phyloP scores from a whole-genome alignment of 164 flowering plant genomes.

The Aristolochia fimbriata region DNA sequence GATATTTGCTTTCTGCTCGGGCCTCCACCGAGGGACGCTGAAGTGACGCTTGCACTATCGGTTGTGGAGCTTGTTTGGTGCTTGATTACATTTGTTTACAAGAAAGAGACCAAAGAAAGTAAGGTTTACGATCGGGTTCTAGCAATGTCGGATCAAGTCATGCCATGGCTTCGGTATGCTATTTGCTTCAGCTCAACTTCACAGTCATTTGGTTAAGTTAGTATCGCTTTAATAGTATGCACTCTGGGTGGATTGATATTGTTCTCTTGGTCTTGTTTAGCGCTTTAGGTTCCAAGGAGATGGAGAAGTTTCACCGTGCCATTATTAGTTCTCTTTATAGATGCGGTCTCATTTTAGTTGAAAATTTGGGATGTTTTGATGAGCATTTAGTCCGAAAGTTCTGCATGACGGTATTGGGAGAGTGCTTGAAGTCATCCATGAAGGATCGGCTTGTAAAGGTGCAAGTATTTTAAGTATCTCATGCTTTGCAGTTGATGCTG shows the following conservation, averaged over 20 bases:
- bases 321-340: conserved; percentile 39
- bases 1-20: conserved; percentile 24
- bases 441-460: conserved; percentile 60
- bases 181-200: background rate
- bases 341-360: conserved; percentile 34
- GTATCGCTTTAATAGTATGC: no score
- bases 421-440: conserved; percentile 35
- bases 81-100: conserved; percentile 35
- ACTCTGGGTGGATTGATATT: background rate
- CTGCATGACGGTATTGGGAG: conserved; percentile 30
- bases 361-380: conserved; percentile 21
- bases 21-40: conserved; percentile 18
- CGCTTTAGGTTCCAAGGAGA: conserved; percentile 41
- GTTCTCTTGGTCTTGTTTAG: conserved; percentile 15
- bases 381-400: conserved; percentile 33
- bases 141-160: conserved; percentile 40
- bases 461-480: background rate
- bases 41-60: conserved; percentile 37
- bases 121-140: conserved; percentile 34
- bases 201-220: background rate
- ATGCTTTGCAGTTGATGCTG: background rate
- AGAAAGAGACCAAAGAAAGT: conserved; percentile 33
- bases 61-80: conserved; percentile 45
- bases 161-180: conserved; percentile 61
- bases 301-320: conserved; percentile 38